These are phyloP conservation scores for Ceratopteris richardii DNA, from an alignment of 75 land plant genomes.

Conservation along the genomic window DNA sequence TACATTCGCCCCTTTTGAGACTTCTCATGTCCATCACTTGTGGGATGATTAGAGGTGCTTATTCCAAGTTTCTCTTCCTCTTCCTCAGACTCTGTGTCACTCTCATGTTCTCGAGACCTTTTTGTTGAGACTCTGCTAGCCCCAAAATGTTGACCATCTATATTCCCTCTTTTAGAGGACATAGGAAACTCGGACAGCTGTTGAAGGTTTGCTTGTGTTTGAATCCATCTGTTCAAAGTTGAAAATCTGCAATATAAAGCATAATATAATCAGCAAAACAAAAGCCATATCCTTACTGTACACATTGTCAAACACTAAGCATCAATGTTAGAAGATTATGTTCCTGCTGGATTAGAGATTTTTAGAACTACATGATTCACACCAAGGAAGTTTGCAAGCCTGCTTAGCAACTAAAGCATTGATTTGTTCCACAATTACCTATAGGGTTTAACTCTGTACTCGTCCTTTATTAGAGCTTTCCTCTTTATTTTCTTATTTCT, in stretches of 20 bases:
- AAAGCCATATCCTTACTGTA: too few relatives aligned
- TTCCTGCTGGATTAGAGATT: too few relatives aligned
- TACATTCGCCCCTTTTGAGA: neutral
- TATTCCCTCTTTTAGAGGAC: constrained; percentile 17
- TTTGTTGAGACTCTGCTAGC: constrained; percentile 31
- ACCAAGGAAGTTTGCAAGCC: too few relatives aligned
- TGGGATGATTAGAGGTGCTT: too few relatives aligned
- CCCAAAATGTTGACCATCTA: constrained; percentile 17
- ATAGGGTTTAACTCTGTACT: too few relatives aligned
- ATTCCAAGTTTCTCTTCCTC: constrained; percentile 25
- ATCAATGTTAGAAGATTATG: too few relatives aligned
- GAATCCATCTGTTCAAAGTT: constrained; percentile 96
- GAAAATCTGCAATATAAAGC: constrained; percentile 54
- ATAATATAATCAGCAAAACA: neutral
- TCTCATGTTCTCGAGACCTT: constrained; percentile 62
- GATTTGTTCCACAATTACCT: too few relatives aligned
- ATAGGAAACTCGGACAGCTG: constrained; percentile 58
- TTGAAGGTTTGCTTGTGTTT: constrained; percentile 90
- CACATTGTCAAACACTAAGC: too few relatives aligned
- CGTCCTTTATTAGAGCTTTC: too few relatives aligned
- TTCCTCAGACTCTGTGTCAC: constrained; percentile 57
- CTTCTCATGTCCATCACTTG: neutral
- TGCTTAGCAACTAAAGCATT: too few relatives aligned
- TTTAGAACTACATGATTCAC: too few relatives aligned
- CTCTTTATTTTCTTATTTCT: too few relatives aligned